Evolutionary conservation across 805 yeast species (phyloP).

Genomic region (Lipomyces spencermartinsiae): DNA sequence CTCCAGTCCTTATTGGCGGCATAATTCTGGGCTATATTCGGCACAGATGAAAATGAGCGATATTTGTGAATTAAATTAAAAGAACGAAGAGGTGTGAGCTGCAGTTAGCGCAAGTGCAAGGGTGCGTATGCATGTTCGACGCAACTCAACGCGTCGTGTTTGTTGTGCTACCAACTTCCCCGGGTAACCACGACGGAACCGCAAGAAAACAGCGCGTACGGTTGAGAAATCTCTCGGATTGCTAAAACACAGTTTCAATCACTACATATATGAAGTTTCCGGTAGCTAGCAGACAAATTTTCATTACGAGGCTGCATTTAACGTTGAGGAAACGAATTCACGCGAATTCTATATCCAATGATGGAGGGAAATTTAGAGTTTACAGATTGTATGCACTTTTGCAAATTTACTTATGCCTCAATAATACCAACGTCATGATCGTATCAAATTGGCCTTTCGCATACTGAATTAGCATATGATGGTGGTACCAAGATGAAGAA

Average conservation of each 20-base stretch:
- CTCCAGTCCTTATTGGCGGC: constrained; percentile 5
- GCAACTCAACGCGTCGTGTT: too few relatives aligned
- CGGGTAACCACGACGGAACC: too few relatives aligned
- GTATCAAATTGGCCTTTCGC: background rate
- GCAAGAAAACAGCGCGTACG: too few relatives aligned
- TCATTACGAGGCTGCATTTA: background rate
- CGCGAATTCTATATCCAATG: background rate
- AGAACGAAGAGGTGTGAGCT: too few relatives aligned
- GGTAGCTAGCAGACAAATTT: background rate
- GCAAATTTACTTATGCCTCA: background rate
- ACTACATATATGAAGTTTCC: too few relatives aligned
- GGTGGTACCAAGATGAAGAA: background rate
- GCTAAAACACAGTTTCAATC: background rate
- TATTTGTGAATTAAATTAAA: background rate
- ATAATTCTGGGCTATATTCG: background rate
- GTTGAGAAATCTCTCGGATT: background rate
- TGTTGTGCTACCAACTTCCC: too few relatives aligned
- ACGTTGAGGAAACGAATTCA: background rate
- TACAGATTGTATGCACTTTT: background rate
- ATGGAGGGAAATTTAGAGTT: background rate
- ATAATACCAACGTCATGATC: background rate
- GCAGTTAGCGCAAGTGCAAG: too few relatives aligned
- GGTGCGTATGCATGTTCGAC: background rate
- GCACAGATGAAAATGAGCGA: background rate
- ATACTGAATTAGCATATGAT: background rate